Base-by-base conservation (phyloP, 2,329 filamentous ascomycete species). In the Exophiala bonariae region DNA sequence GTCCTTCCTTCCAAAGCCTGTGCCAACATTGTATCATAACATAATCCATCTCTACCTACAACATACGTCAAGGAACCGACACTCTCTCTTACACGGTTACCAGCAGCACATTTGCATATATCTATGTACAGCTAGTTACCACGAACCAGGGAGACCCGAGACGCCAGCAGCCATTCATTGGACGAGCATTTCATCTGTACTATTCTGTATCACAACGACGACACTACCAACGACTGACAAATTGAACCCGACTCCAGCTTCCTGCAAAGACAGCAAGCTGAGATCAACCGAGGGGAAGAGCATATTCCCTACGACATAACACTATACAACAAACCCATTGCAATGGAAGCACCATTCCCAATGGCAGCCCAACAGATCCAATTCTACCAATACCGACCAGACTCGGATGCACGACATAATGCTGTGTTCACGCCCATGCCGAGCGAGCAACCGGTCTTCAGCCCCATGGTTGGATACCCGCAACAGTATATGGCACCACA, bases 361-460 rank as follows among this genome's bases (percentile, higher is more conserved):
- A 58, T 59, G 57, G 55, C 53, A 35, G 46, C 52, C 20, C 54
- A 51, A 45, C 57, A 56, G 49, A 81, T 84, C 57, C 76, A 87
- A 49, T 95, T 90, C 77, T 91, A 87, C 79, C 93, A 91, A 78
- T 95, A 92, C 76, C 85, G 82, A 62, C 83, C 86, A 57, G 87
- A 93, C 60, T 78, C 85, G 56, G 83, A 81, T 67, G 76, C 82
- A 54, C 86, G 90, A 66, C 79, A 79, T 64, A 85, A 91, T 70
- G 82, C 82, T 44, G 84, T 88, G 70, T 91, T 89, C 75, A 80
- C 83, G 56, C 79, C 82, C 52, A 79, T 82, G 65, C 81, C 79
- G 51, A 71, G 73, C 34, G 77, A 79, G 48, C 64, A 69, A 41
- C 55, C 78, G 73, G 66, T 71, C 62, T 68, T 69, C 65, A 63